phyloP scores from a whole-genome alignment of 495 filamentous ascomycete species.

The Penicillium canariense region DNA sequence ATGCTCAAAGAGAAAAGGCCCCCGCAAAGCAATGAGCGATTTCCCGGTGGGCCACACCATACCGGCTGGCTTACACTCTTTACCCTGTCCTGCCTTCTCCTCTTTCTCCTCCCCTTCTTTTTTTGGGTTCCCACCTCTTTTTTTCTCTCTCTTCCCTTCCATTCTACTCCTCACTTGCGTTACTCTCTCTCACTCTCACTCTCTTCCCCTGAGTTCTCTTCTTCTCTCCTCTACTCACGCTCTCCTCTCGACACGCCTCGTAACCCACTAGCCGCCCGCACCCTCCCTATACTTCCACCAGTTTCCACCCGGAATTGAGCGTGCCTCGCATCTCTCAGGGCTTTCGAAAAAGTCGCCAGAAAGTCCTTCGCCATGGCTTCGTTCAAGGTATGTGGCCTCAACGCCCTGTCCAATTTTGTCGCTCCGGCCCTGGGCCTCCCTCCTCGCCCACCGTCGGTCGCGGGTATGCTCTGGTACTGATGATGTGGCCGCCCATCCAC shows the following conservation, averaged over 20 bases:
- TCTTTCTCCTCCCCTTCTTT: conserved; percentile 4
- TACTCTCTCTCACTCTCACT: too few relatives aligned
- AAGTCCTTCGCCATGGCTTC: conserved; percentile 43
- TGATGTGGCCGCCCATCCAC: conserved; percentile 13
- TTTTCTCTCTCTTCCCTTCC: not conserved
- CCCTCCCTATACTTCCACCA: conserved; percentile 23
- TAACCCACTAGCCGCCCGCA: conserved; percentile 10
- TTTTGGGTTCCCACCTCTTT: conserved; percentile 3
- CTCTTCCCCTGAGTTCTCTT: too few relatives aligned
- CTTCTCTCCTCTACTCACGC: not conserved
- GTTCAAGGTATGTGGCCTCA: conserved; percentile 39
- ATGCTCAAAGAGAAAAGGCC: conserved; percentile 36
- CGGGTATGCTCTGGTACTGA: conserved; percentile 11
- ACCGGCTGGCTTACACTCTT: conserved; percentile 16
- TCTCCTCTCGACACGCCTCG: not conserved
- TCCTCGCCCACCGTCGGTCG: not conserved
- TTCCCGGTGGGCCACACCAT: conserved; percentile 30
- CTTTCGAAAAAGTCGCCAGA: conserved; percentile 38
- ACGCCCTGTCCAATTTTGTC: not conserved
- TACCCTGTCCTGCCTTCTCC: not conserved
- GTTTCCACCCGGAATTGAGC: conserved; percentile 29
- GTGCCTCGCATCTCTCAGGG: conserved; percentile 21
- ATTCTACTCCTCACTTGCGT: conserved; percentile 2
- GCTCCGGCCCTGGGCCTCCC: not conserved
- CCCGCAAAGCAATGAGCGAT: conserved; percentile 35